Base-by-base conservation (phyloP, 345 rosid genomes). In the Rhodamnia argentea region DNA sequence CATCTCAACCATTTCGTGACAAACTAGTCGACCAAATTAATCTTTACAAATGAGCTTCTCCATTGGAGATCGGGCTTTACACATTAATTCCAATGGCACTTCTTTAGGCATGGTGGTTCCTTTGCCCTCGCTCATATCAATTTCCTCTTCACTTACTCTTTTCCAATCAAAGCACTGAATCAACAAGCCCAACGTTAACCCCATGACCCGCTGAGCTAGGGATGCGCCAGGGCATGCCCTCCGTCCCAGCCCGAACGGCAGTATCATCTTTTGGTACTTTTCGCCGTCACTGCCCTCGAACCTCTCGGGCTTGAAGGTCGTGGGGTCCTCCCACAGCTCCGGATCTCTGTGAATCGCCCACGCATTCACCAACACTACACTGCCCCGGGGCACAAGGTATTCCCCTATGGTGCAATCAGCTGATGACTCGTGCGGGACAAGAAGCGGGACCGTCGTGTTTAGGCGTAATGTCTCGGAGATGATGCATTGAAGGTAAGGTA, bases 401-500 rank as follows among this genome's bases (percentile, higher is more conserved):
- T 88, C 93, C 6, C 88, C 91, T 4, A 92, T 76, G 44, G 53
- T 85, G 83, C 93, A 91, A 24, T 91, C 89, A 5, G 70, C 88
- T 0, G 93, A 91, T 12, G 93, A 85, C 4, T 18, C 29, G 15
- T 92, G 93, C 7, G 93, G 91, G 8, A 91, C 27, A 1, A 91
- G 86, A 22, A 91, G 78, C 20, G 92, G 94, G 10, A 85, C 87
- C 0, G 91, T 52, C 13, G 94, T 92, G 37, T 87, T 59, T 60
- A 93, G 62, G 32, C 95, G 89, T 0, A 92, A 82, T 10, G 92
- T 92, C 88, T 94, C 94, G 1, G 64, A 85, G 40, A 92, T 83
- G 8, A 90, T 87, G 85, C 86, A 86, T 44, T 90, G 93, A 37
- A 92, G 91, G 85, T 92, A 91, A 6, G 22, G 87, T 1, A 92